Percentiles rank a stretch among this genome's conserved stretches.
Conservation (phyloP, 2,329 filamentous ascomycete genomes). For the Helminthosporium solani region DNA sequence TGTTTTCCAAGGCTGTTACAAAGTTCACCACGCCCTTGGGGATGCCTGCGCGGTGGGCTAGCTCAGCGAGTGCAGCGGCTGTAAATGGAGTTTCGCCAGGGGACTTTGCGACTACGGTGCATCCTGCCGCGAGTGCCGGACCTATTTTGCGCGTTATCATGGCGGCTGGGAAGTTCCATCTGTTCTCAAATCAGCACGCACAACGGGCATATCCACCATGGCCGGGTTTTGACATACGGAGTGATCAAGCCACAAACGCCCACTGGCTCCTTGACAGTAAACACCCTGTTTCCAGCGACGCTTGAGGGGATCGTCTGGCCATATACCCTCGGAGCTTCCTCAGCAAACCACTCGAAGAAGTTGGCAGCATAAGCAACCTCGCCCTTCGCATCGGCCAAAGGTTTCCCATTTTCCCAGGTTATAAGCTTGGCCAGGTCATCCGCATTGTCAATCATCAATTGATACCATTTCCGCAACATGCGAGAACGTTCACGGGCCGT, state of each 20-base stretch:
- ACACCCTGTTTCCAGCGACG: constrained; percentile 70
- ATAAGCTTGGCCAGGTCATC: constrained; percentile 82
- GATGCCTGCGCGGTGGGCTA: constrained; percentile 82
- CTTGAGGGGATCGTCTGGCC: constrained; percentile 74
- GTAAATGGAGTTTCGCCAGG: constrained; percentile 92
- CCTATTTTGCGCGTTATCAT: constrained; percentile 55
- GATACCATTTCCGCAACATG: constrained; percentile 77
- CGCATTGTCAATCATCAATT: constrained; percentile 73
- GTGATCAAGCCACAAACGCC: constrained; percentile 82
- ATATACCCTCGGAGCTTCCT: constrained; percentile 42
- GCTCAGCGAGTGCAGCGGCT: constrained; percentile 80
- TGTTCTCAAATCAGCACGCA: constrained; percentile 23
- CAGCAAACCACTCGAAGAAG: constrained; percentile 46
- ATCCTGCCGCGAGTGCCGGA: constrained; percentile 84
- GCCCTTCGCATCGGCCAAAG: constrained; percentile 56
- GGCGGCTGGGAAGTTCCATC: constrained; percentile 73
- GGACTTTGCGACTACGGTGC: constrained; percentile 89
- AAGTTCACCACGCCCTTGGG: constrained; percentile 90
- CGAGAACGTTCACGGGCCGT: constrained; percentile 74
- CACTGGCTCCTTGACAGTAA: constrained; percentile 79
- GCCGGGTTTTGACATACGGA: constrained; percentile 50
- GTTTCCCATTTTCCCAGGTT: constrained; percentile 90
- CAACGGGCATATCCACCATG: background rate
- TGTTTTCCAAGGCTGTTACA: constrained; percentile 77
- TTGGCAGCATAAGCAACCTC: constrained; percentile 44